Percentiles rank a stretch among this genome's conserved stretches.
Evolutionary conservation across 352 stramenopile species (phyloP).

Genomic region (Aphanomyces stellatus): DNA sequence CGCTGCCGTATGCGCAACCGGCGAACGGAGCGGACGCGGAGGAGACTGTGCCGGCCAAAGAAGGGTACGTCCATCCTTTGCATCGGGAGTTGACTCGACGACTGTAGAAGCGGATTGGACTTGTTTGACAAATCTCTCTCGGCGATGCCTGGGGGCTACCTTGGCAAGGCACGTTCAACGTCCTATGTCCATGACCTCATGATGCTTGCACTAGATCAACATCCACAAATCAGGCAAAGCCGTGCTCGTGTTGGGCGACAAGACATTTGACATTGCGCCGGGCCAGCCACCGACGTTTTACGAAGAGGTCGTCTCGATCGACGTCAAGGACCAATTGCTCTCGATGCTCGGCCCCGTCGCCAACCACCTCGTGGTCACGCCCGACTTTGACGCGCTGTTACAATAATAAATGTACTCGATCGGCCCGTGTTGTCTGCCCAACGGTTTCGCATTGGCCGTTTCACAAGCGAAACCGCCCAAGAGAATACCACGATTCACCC

Average conservation of each 20-base stretch:
- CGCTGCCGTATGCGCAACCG: conserved; percentile 53
- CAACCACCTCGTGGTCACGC: conserved; percentile 75
- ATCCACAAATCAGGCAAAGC: conserved; percentile 81
- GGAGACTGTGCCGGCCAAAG: conserved; percentile 24
- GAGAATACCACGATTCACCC: too few relatives aligned
- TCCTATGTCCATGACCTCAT: not conserved
- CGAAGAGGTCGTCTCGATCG: conserved; percentile 77
- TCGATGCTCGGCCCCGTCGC: conserved; percentile 66
- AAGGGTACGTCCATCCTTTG: too few relatives aligned
- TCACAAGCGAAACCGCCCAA: not conserved
- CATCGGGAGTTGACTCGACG: too few relatives aligned
- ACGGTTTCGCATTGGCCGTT: not conserved
- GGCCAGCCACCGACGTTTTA: conserved; percentile 75
- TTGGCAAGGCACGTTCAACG: conserved; percentile 53
- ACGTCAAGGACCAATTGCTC: conserved; percentile 56
- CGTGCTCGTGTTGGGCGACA: conserved; percentile 78
- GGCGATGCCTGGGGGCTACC: conserved; percentile 60
- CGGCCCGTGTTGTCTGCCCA: too few relatives aligned
- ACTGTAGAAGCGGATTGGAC: too few relatives aligned
- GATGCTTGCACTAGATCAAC: conserved; percentile 38
- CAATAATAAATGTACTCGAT: conserved; percentile 47
- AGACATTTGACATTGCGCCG: conserved; percentile 72
- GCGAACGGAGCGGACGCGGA: conserved; percentile 27
- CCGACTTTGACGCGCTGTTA: conserved; percentile 76
- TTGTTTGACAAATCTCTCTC: conserved; percentile 62